Conservation (phyloP, 1,139 yeast species). For the Geotrichum phurueaensis region DNA sequence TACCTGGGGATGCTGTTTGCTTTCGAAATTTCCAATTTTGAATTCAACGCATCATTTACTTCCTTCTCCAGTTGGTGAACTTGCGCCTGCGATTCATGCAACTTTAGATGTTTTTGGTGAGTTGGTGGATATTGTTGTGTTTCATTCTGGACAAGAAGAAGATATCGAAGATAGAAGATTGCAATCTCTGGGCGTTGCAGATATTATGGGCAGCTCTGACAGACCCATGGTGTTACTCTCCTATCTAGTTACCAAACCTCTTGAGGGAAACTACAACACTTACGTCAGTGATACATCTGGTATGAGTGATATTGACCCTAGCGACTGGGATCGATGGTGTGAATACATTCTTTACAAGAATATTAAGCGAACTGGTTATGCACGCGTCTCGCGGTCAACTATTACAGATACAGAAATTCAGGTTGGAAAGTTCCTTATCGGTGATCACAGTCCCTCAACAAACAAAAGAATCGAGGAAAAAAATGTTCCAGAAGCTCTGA, state of each 20-base stretch:
- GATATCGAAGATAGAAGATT: slow-evolving; percentile 88
- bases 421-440: slow-evolving; percentile 78
- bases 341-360: slow-evolving; percentile 88
- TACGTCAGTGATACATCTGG: slow-evolving; percentile 78
- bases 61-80: slow-evolving; percentile 95
- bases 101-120: slow-evolving; percentile 87
- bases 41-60: slow-evolving; percentile 83
- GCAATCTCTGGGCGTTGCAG: slow-evolving; percentile 71
- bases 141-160: slow-evolving; percentile 98
- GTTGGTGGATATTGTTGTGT: slow-evolving; percentile 81
- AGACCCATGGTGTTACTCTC: slow-evolving; percentile 80
- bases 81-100: slow-evolving; percentile 97
- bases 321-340: slow-evolving; percentile 98
- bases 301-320: slow-evolving; percentile 87
- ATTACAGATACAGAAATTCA: slow-evolving; percentile 96
- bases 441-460: slow-evolving; percentile 41
- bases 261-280: slow-evolving; percentile 83
- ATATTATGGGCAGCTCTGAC: slow-evolving; percentile 69
- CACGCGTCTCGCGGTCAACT: slow-evolving; percentile 86
- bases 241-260: slow-evolving; percentile 82
- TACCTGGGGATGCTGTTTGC: slow-evolving; percentile 93
- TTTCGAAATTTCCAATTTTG: slow-evolving; percentile 89
- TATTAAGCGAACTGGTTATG: slow-evolving; percentile 83
- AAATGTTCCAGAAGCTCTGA: slow-evolving; percentile 53
- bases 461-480: slow-evolving; percentile 54